A percentile compares a stretch with the other conserved stretches of the same genome.
phyloP scores from a whole-genome alignment of 106 monocot genomes.

The Dioscorea alata region DNA sequence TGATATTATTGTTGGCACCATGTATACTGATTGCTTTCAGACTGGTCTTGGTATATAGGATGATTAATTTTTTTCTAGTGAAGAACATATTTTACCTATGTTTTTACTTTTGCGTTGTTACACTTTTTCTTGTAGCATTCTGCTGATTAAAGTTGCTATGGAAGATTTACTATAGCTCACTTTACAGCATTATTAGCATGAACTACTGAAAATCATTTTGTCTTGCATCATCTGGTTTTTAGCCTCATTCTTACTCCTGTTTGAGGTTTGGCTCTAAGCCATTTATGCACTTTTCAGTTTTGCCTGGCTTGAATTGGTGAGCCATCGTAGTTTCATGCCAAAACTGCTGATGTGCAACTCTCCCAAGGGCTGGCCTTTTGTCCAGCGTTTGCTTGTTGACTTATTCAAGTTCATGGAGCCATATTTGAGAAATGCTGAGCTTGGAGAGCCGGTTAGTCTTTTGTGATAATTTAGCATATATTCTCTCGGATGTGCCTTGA shows the following conservation, averaged over 20 bases:
- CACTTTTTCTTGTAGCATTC: no score
- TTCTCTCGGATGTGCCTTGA: background rate
- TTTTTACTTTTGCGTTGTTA: no score
- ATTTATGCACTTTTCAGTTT: constrained; percentile 44
- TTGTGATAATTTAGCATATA: background rate
- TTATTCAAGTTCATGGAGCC: constrained; percentile 97
- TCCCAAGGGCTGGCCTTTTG: constrained; percentile 82
- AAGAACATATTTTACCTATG: no score
- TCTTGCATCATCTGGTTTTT: no score
- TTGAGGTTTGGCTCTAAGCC: background rate
- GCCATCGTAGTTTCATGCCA: constrained; percentile 93
- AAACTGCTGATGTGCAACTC: constrained; percentile 64
- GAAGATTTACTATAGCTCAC: no score
- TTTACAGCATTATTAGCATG: no score
- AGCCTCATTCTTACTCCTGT: background rate
- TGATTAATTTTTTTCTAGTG: no score
- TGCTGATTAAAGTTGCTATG: no score
- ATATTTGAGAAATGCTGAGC: constrained; percentile 77
- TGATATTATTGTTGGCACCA: no score
- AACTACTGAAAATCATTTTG: no score
- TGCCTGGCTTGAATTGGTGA: constrained; percentile 97
- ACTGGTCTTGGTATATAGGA: no score
- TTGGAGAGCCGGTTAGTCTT: constrained; percentile 65
- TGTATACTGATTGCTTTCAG: no score
- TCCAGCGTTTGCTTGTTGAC: constrained; percentile 87